Conservation (phyloP, 257 asterid species). For the Parsonsia alboflavescens region DNA sequence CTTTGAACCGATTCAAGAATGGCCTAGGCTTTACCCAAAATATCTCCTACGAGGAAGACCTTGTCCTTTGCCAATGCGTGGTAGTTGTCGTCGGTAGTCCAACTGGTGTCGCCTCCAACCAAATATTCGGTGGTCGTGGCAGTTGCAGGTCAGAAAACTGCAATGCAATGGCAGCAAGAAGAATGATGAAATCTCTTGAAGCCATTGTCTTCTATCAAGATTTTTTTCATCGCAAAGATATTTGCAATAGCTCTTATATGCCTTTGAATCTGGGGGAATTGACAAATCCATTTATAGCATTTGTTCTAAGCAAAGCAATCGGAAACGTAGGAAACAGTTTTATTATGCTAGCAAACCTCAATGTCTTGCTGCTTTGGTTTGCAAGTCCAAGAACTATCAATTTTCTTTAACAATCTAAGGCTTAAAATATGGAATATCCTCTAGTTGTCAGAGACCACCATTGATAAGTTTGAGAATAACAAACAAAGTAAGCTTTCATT, state of each 20-base stretch:
- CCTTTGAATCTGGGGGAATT: background rate
- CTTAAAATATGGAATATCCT: too few species aligned
- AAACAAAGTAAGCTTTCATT: too few species aligned
- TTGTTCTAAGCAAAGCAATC: background rate
- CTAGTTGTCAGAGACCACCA: too few species aligned
- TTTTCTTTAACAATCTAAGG: too few species aligned
- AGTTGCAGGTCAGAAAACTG: slow-evolving; percentile 7
- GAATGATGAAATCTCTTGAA: background rate
- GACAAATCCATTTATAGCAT: background rate
- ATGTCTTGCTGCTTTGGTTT: background rate
- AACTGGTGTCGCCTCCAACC: slow-evolving; percentile 20
- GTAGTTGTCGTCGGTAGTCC: slow-evolving; percentile 14
- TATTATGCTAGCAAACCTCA: background rate
- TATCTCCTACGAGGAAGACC: slow-evolving; percentile 5
- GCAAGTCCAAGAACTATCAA: background rate
- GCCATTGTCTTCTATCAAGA: slow-evolving; percentile 6
- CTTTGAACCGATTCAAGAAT: background rate
- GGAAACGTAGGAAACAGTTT: background rate
- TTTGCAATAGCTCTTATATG: background rate
- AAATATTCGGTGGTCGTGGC: slow-evolving; percentile 12
- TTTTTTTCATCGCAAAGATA: background rate
- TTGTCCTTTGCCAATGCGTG: slow-evolving; percentile 19
- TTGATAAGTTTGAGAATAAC: too few species aligned
- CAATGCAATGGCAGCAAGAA: slow-evolving; percentile 3
- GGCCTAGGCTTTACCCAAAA: background rate